These are phyloP conservation scores for Oryza coarctata DNA, from an alignment of 176 grass and related monocot genomes.

Conservation along the genomic window DNA sequence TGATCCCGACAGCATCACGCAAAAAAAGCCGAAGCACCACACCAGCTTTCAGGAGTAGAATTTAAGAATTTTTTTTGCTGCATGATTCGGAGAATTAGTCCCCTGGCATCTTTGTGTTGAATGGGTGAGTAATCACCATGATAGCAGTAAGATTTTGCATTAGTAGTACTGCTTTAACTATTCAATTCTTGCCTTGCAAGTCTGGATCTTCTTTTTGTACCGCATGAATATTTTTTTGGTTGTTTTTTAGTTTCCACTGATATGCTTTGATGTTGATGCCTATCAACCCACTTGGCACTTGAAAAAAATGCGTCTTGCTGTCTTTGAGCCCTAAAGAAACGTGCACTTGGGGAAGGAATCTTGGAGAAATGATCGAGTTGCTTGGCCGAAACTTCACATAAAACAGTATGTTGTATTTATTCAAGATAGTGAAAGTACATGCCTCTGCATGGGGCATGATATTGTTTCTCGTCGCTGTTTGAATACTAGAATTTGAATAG, in stretches of 20 bases:
- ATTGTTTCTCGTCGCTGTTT: not conserved
- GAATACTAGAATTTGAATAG: not conserved
- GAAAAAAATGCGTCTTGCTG: not conserved
- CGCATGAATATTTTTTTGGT: not conserved
- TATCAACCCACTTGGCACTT: conserved; percentile 31
- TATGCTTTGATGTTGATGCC: conserved; percentile 23
- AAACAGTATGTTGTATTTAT: not conserved
- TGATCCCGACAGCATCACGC: conserved; percentile 3
- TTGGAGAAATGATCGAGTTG: not conserved
- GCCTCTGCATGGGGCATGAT: not conserved
- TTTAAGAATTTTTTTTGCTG: conserved; percentile 13
- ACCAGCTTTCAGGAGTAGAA: not conserved
- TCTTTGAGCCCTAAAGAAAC: not conserved
- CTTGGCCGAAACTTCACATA: not conserved
- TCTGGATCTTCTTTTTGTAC: conserved; percentile 22
- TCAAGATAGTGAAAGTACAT: not conserved
- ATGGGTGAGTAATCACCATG: conserved; percentile 27
- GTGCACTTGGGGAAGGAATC: not conserved
- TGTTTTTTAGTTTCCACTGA: not conserved
- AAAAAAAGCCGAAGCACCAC: not conserved
- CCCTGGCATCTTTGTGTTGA: not conserved
- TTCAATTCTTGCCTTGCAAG: conserved; percentile 43
- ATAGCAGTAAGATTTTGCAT: conserved; percentile 14
- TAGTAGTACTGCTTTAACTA: not conserved
- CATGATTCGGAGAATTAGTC: conserved; percentile 8